phyloP scores from a whole-genome alignment of 1,284 basidiomycete species.

The Papiliotrema laurentii region DNA sequence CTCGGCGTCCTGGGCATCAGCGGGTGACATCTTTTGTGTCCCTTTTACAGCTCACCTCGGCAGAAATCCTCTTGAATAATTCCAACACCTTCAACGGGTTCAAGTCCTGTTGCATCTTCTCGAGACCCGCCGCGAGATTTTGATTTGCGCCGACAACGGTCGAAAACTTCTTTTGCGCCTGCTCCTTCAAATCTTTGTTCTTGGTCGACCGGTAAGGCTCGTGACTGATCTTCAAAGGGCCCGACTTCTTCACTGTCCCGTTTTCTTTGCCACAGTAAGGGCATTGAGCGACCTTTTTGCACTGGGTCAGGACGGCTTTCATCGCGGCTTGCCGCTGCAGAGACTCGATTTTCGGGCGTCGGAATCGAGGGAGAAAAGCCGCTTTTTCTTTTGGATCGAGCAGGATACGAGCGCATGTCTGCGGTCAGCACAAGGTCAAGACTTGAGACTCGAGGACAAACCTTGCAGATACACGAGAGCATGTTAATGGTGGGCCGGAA shows the following conservation, averaged over 20 bases:
- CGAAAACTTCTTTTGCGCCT: slow-evolving; percentile 79
- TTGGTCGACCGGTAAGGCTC: slow-evolving; percentile 97
- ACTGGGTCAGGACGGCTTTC: slow-evolving; percentile 83
- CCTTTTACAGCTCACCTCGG: slow-evolving; percentile 59
- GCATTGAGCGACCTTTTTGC: slow-evolving; percentile 88
- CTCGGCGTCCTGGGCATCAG: slow-evolving; percentile 73
- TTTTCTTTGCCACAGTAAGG: slow-evolving; percentile 91
- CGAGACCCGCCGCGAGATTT: slow-evolving; percentile 77
- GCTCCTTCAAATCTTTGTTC: slow-evolving; percentile 80
- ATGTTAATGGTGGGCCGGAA: slow-evolving; percentile 94
- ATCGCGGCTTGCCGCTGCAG: slow-evolving; percentile 79
- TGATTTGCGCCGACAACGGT: slow-evolving; percentile 81
- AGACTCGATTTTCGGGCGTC: slow-evolving; percentile 86
- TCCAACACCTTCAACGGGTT: slow-evolving; percentile 93
- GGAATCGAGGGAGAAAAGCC: slow-evolving; percentile 79
- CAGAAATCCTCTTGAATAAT: slow-evolving; percentile 86
- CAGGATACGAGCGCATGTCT: slow-evolving; percentile 94
- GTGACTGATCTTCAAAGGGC: slow-evolving; percentile 91
- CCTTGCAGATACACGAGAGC: slow-evolving; percentile 95
- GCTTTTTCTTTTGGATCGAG: slow-evolving; percentile 84
- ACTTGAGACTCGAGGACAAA: slow-evolving; percentile 40
- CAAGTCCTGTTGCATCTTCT: slow-evolving; percentile 88
- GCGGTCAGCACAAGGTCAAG: neutral
- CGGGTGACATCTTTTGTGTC: no score
- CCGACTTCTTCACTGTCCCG: slow-evolving; percentile 94